phyloP scores from a whole-genome alignment of 306 rosid genomes.

The Trifolium repens region DNA sequence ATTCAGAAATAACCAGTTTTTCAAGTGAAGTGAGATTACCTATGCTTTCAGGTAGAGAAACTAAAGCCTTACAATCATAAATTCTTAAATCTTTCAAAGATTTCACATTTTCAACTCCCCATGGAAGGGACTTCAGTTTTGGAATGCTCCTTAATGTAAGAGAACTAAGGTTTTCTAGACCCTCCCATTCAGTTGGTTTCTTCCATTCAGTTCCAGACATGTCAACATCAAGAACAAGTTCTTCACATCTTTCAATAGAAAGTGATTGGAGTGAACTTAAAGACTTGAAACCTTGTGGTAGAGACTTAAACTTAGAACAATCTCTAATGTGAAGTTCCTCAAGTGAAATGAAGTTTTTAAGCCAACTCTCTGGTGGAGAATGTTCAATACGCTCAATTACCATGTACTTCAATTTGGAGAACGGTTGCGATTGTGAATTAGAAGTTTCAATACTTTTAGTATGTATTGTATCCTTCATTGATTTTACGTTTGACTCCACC shows the following conservation, averaged over 20 bases:
- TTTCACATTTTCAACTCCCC: not conserved
- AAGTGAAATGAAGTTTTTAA: slow-evolving; percentile 16
- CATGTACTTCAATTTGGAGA: slow-evolving; percentile 37
- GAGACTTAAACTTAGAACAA: not conserved
- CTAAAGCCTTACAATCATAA: slow-evolving; percentile 3
- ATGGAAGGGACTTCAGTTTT: slow-evolving; percentile 13
- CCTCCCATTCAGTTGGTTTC: not conserved
- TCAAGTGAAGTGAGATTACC: not conserved
- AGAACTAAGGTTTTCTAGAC: not conserved
- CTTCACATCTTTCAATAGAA: not conserved
- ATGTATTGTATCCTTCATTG: not conserved
- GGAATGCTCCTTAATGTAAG: slow-evolving; percentile 12
- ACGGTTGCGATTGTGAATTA: not conserved
- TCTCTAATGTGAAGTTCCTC: not conserved
- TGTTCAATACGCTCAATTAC: not conserved
- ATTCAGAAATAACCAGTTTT: slow-evolving; percentile 11
- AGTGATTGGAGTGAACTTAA: slow-evolving; percentile 13
- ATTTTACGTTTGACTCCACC: not conserved
- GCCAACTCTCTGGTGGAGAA: not conserved
- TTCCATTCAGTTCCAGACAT: not conserved
- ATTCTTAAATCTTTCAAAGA: slow-evolving; percentile 13
- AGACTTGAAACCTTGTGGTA: slow-evolving; percentile 13
- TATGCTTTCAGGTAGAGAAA: slow-evolving; percentile 10
- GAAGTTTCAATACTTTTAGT: not conserved
- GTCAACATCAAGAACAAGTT: not conserved